These are phyloP conservation scores for Microdochium bolleyi DNA, from an alignment of 2,329 filamentous ascomycete genomes.

Conservation along the genomic window DNA sequence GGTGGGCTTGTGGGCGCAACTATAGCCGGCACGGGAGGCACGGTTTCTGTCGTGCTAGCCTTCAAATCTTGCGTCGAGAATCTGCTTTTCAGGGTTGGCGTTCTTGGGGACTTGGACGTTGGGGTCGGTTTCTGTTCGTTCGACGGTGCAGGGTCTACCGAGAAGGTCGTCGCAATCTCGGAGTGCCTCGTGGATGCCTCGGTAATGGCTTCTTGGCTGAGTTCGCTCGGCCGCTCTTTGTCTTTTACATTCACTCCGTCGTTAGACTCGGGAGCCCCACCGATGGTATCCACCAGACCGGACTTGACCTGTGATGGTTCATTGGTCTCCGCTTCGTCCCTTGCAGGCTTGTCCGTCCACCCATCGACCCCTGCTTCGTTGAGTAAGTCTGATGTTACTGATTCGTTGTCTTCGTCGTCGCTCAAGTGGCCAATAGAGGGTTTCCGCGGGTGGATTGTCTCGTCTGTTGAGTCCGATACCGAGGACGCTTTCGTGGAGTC, in stretches of 20 bases:
- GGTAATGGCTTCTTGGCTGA: background rate
- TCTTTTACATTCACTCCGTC: too few relatives aligned
- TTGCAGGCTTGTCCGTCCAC: too few relatives aligned
- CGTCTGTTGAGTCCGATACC: constrained; percentile 54
- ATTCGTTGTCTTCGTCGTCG: background rate
- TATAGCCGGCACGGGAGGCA: constrained; percentile 4
- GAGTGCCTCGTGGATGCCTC: constrained; percentile 4
- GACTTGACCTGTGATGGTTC: too few relatives aligned
- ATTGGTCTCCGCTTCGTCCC: too few relatives aligned
- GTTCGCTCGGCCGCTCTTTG: too few relatives aligned
- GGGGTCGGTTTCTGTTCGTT: constrained; percentile 15
- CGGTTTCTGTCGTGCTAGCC: constrained; percentile 9
- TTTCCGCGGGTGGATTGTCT: constrained; percentile 34
- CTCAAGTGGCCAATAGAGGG: constrained; percentile 10
- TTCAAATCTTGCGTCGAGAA: constrained; percentile 31
- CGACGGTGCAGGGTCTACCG: constrained; percentile 14
- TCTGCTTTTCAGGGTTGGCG: constrained; percentile 30
- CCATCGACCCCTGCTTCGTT: background rate
- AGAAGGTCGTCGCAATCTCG: constrained; percentile 9
- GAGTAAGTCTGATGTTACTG: background rate
- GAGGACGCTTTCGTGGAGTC: constrained; percentile 58
- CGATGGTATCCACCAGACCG: too few relatives aligned
- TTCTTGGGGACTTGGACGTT: constrained; percentile 11
- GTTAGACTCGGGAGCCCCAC: too few relatives aligned
- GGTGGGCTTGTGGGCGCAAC: background rate